Evolutionary conservation across 495 filamentous ascomycete species (phyloP).

Genomic region (Ramalina intermedia): DNA sequence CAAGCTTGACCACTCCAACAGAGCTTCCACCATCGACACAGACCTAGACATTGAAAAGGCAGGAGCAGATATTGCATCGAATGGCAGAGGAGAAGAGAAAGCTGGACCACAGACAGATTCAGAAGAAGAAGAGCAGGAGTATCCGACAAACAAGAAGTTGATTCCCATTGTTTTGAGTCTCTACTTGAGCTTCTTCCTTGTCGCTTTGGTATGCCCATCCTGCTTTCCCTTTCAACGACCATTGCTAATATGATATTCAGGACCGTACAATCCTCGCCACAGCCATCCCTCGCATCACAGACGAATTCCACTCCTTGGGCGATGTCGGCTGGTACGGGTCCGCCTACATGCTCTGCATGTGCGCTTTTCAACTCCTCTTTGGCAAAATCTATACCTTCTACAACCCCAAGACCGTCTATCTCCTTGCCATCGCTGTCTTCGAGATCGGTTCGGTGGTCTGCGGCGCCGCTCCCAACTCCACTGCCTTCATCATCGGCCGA

Average conservation of each 20-base stretch:
- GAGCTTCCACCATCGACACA: no score
- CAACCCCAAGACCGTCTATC: slow-evolving; percentile 39
- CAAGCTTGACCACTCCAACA: no score
- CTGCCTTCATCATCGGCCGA: slow-evolving; percentile 53
- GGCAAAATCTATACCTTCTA: slow-evolving; percentile 71
- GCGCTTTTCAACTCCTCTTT: slow-evolving; percentile 54
- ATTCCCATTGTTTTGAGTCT: slow-evolving; percentile 17
- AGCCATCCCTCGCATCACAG: slow-evolving; percentile 52
- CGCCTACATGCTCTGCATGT: slow-evolving; percentile 55
- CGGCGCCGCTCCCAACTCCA: slow-evolving; percentile 53
- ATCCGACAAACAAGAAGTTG: slow-evolving; percentile 9
- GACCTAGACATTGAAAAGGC: no score
- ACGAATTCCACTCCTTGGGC: slow-evolving; percentile 47
- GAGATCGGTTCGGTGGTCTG: slow-evolving; percentile 56
- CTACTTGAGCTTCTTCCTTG: slow-evolving; percentile 23
- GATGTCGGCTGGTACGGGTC: slow-evolving; percentile 54
- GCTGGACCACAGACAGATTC: not conserved
- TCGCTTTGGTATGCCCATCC: slow-evolving; percentile 17
- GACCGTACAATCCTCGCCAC: slow-evolving; percentile 13
- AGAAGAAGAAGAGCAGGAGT: slow-evolving; percentile 9
- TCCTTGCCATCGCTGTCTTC: slow-evolving; percentile 36
- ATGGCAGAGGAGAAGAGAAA: not conserved
- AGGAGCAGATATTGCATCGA: no score
- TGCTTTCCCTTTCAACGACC: not conserved
- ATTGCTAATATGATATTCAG: not conserved